Evolutionary conservation across 352 stramenopile genomes (phyloP), one percentile per base, ranked within the genome.

Genomic region (Aphanomyces cochlioides): DNA sequence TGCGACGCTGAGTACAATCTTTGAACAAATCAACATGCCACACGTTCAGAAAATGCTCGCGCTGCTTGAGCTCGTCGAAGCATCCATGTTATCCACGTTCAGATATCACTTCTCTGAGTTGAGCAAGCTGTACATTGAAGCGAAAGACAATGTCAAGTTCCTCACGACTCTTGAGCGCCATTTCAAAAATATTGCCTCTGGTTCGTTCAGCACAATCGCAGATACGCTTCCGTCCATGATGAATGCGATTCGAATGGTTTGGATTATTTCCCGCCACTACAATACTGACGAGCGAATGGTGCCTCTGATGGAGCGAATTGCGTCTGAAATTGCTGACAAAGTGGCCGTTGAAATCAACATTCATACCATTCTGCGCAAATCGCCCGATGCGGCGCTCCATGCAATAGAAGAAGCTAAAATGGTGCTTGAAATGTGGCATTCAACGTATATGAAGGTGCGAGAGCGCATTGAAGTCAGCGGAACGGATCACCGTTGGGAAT

Each of bases 261-360:
- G 96, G 96, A 98, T 98, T 72, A 98, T 98, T 57, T 98, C 95
- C 28, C 78, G 96, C 0, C 94, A 98, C 71, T 98, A 98, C 80
- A 98, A 98, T 72, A 98, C 91, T n/a, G 96, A 98, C 61, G 92
- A 98, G 68, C 83, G 94, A 4, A 98, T 98, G 91, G 88, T 98
- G 47, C 93, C 93, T 12, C 80, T 98, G 10, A 98, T 98, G 93
- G 93, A 98, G 76, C 83, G 93, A 6, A 98, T 98, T 56, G 96
- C 91, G 2, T 92, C 81, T 2, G 90, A 98, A 75, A 97, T 98
- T 61, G 84, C 91, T 8, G 89, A 96, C 59, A 98, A 98, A 75
- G 94, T 98, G 7, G 86, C 87, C 0, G 77, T 83, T 34, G 87
- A 96, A 64, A 93, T 98, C 67, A 95, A 97, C 64, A 94, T 98